Evolutionary conservation across 1,139 yeast genomes (phyloP).

Genomic region (Debaryomyces nepalensis): DNA sequence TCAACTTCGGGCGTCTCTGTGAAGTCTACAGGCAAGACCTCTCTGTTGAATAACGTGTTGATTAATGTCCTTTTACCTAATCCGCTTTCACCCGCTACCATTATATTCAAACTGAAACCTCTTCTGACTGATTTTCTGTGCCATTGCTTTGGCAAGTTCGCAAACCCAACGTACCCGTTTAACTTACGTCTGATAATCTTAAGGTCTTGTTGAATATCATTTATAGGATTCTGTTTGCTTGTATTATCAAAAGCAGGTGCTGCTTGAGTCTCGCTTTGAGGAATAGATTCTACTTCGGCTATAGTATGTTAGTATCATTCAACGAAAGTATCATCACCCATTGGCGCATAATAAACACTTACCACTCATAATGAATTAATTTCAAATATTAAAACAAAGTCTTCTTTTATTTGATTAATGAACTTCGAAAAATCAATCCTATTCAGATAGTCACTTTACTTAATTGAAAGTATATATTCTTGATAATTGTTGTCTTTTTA

Average conservation of each 20-base stretch:
- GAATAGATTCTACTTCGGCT: slow-evolving; percentile 16
- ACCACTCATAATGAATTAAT: slow-evolving; percentile 12
- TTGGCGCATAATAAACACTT: slow-evolving; percentile 1
- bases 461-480: slow-evolving; percentile 1
- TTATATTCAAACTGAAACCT: slow-evolving; percentile 88
- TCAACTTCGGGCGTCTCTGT: slow-evolving; percentile 22
- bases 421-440: slow-evolving; percentile 7
- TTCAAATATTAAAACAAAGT: slow-evolving; percentile 5
- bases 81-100: slow-evolving; percentile 92
- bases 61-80: slow-evolving; percentile 93
- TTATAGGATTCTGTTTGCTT: slow-evolving; percentile 6
- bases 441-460: slow-evolving; percentile 4
- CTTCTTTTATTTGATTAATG: neutral
- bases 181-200: slow-evolving; percentile 79
- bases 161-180: slow-evolving; percentile 94
- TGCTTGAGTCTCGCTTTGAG: slow-evolving; percentile 12
- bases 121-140: slow-evolving; percentile 92
- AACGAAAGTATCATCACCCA: neutral
- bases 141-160: slow-evolving; percentile 98
- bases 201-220: slow-evolving; percentile 38
- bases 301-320: slow-evolving; percentile 10
- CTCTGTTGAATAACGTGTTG: slow-evolving; percentile 86
- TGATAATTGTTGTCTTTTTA: slow-evolving; percentile 1
- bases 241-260: slow-evolving; percentile 12
- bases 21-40: slow-evolving; percentile 48